These are phyloP conservation scores for Fusarium brachygibbosum DNA, from an alignment of 2,329 filamentous ascomycete genomes.

Conservation along the genomic window DNA sequence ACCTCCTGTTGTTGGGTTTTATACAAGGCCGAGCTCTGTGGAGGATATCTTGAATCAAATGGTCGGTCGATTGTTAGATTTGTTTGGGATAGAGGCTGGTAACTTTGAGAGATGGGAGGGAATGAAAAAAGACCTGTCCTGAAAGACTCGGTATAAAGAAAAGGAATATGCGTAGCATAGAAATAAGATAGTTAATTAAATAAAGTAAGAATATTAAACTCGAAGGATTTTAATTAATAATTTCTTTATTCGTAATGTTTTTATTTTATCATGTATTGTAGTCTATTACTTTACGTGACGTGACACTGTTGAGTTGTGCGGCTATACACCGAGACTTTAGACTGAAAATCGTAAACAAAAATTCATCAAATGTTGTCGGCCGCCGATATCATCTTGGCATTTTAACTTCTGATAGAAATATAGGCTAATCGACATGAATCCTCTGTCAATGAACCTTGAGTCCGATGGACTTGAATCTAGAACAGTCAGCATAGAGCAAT, in stretches of 20 bases:
- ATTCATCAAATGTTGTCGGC: neutral
- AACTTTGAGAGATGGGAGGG: slow-evolving; percentile 21
- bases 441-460: neutral
- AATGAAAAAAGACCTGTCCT: neutral
- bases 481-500: neutral
- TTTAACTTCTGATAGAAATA: neutral
- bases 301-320: too few species aligned
- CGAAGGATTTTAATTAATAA: too few species aligned
- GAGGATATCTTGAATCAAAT: slow-evolving; percentile 29
- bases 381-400: neutral
- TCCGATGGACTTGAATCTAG: neutral
- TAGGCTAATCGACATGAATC: neutral
- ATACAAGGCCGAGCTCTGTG: slow-evolving; percentile 9
- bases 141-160: too few species aligned
- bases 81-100: slow-evolving; percentile 16
- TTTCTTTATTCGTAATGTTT: too few species aligned
- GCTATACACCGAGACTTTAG: too few species aligned
- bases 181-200: too few species aligned
- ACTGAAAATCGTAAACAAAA: neutral
- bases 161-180: too few species aligned
- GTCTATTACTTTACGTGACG: too few species aligned
- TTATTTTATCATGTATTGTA: too few species aligned
- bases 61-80: slow-evolving; percentile 26
- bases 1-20: slow-evolving; percentile 29
- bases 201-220: too few species aligned